phyloP scores from a whole-genome alignment of 2,329 filamentous ascomycete species.

The Sporothrix dimorphospora region DNA sequence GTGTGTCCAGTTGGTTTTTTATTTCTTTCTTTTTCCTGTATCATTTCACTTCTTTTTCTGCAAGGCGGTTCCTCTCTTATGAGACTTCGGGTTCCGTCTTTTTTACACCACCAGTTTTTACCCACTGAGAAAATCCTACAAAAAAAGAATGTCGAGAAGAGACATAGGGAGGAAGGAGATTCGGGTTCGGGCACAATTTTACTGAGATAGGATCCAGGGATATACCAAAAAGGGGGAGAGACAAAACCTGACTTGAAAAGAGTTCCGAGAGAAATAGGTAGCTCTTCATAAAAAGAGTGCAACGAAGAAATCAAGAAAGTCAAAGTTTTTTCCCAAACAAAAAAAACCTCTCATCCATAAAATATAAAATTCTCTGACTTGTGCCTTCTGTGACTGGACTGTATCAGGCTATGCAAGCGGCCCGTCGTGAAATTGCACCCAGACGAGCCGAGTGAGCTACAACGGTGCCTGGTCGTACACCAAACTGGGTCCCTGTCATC shows the following conservation, averaged over 20 bases:
- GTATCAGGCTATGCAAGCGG: slow-evolving; percentile 20
- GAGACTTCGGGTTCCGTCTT: background rate
- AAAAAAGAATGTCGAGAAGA: slow-evolving; percentile 6
- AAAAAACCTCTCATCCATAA: background rate
- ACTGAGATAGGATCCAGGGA: slow-evolving; percentile 11
- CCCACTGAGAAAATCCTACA: background rate
- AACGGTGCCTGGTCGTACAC: background rate
- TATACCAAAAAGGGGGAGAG: background rate
- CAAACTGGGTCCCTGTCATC: background rate
- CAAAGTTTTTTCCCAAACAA: slow-evolving; percentile 12
- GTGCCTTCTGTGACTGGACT: background rate
- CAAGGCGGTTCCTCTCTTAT: background rate
- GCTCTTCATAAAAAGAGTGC: background rate
- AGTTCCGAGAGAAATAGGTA: slow-evolving; percentile 5
- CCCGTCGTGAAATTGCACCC: slow-evolving; percentile 16
- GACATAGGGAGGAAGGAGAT: background rate
- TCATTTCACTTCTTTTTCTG: background rate
- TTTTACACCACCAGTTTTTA: background rate
- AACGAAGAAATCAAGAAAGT: slow-evolving; percentile 6
- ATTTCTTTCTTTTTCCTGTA: background rate
- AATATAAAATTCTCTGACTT: background rate
- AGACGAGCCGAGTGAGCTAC: background rate
- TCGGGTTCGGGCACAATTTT: background rate
- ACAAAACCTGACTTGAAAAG: background rate
- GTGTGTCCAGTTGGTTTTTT: background rate